A percentile compares a stretch with the other conserved stretches of the same genome.
Conservation (phyloP, 1,139 yeast species). For the Yamadazyma taylorii region DNA sequence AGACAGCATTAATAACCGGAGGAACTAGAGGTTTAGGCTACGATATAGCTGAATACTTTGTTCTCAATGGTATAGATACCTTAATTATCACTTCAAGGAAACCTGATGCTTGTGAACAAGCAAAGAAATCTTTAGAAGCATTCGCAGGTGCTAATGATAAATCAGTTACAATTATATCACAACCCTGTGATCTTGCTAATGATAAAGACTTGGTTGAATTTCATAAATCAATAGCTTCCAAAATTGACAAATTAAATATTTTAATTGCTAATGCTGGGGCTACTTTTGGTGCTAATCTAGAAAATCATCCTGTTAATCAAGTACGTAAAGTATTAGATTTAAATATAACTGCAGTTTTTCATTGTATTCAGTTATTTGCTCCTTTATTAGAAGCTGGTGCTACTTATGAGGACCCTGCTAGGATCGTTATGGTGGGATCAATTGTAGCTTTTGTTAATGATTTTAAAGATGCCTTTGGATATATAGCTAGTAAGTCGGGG, state of each 20-base stretch:
- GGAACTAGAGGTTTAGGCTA: slow-evolving; percentile 77
- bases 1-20: slow-evolving; percentile 70
- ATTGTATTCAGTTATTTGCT: slow-evolving; percentile 58
- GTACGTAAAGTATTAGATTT: slow-evolving; percentile 39
- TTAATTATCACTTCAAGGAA: slow-evolving; percentile 70
- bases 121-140: slow-evolving; percentile 50
- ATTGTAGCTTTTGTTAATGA: slow-evolving; percentile 50
- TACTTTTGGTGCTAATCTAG: slow-evolving; percentile 72
- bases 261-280: slow-evolving; percentile 80
- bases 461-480: slow-evolving; percentile 59
- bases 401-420: slow-evolving; percentile 64
- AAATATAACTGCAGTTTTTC: slow-evolving; percentile 68
- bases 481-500: slow-evolving; percentile 74
- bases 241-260: slow-evolving; percentile 53
- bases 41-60: slow-evolving; percentile 65
- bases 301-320: slow-evolving; percentile 51
- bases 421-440: slow-evolving; percentile 67
- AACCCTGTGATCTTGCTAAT: slow-evolving; percentile 60
- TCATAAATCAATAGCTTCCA: slow-evolving; percentile 36
- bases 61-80: slow-evolving; percentile 59
- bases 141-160: slow-evolving; percentile 41
- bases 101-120: slow-evolving; percentile 59
- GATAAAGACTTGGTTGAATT: slow-evolving; percentile 51
- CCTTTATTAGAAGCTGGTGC: slow-evolving; percentile 55
- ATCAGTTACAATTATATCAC: slow-evolving; percentile 46